Conservation (phyloP, 176 grass and related monocot species). For the Oryza officinalis region DNA sequence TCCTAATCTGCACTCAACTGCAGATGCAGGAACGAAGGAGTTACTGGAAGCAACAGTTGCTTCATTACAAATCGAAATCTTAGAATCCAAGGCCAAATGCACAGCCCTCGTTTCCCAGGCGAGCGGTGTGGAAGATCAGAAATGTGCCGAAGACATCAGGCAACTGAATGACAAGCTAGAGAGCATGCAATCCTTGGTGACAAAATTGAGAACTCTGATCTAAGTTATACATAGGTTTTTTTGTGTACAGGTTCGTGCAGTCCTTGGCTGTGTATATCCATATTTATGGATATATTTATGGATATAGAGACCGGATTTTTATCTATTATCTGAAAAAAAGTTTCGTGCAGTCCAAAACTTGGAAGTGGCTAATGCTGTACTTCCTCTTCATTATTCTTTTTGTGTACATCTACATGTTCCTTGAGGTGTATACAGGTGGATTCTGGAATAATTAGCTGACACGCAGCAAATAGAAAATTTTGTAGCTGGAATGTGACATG, state of each 20-base stretch:
- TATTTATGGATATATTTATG: too few species aligned
- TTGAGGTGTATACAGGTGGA: conserved; percentile 44
- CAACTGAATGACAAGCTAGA: conserved; percentile 70
- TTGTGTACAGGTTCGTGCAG: conserved; percentile 39
- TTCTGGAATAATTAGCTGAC: conserved; percentile 29
- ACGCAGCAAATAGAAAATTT: conserved; percentile 33
- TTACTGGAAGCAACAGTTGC: conserved; percentile 67
- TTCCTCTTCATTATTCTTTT: conserved; percentile 54
- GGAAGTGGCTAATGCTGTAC: conserved; percentile 40
- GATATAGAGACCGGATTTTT: too few species aligned
- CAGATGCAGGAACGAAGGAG: conserved; percentile 42
- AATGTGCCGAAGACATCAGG: conserved; percentile 43
- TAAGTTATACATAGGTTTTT: conserved; percentile 37
- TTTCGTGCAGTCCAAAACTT: conserved; percentile 8
- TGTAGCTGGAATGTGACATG: conserved; percentile 40
- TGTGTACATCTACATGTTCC: conserved; percentile 49
- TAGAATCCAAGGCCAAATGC: conserved; percentile 75
- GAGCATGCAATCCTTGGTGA: conserved; percentile 81
- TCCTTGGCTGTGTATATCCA: not conserved
- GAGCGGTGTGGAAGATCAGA: conserved; percentile 42
- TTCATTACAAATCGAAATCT: conserved; percentile 67
- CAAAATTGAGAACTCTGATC: conserved; percentile 64
- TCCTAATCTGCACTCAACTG: conserved; percentile 41
- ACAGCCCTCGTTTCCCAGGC: conserved; percentile 45
- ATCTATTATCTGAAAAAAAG: too few species aligned